Evolutionary conservation across 257 asterid species (phyloP).

Genomic region (Ligustrum vulgare): DNA sequence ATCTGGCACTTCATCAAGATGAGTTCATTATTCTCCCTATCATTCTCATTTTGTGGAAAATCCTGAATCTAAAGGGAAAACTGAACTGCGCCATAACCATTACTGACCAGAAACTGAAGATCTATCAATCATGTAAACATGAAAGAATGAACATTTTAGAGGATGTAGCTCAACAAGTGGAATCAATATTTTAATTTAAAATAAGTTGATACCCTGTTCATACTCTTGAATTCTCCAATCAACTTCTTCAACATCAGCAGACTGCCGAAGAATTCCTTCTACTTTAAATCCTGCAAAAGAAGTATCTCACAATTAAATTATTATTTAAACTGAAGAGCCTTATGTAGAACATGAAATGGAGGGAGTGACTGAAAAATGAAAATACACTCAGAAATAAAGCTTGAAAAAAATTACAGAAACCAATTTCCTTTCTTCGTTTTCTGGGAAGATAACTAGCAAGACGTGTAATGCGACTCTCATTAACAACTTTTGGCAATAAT

Average conservation of each 20-base stretch:
- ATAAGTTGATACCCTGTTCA: constrained; percentile 38
- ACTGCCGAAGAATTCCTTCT: constrained; percentile 53
- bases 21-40: constrained; percentile 8
- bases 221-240: constrained; percentile 48
- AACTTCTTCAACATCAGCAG: constrained; percentile 61
- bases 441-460: neutral
- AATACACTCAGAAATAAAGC: neutral
- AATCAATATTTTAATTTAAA: neutral
- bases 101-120: neutral
- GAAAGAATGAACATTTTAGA: constrained; percentile 10
- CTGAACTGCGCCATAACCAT: neutral
- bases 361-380: neutral
- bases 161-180: constrained; percentile 1
- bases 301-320: neutral
- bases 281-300: constrained; percentile 37
- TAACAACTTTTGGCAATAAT: constrained; percentile 9
- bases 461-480: neutral
- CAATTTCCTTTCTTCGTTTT: neutral
- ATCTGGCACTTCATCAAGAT: neutral
- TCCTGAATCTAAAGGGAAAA: neutral
- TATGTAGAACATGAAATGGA: neutral
- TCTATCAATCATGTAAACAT: constrained; percentile 7
- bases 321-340: constrained; percentile 2
- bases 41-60: constrained; percentile 1
- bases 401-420: neutral